A percentile compares a stretch with the other conserved stretches of the same genome.
Evolutionary conservation across 306 rosid genomes (phyloP).

Genomic region (Vigna angularis): DNA sequence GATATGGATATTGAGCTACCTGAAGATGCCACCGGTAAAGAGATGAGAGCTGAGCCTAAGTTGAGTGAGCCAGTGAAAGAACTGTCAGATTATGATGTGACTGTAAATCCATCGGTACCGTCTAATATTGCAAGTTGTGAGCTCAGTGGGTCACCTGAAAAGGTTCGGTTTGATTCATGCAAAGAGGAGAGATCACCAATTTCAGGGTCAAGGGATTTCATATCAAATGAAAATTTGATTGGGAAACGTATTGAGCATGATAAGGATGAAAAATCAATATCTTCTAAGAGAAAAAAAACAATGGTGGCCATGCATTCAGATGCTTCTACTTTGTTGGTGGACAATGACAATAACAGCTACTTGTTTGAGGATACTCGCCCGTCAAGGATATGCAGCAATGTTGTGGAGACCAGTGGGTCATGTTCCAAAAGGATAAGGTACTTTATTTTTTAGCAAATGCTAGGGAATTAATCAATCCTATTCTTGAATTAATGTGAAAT

Average conservation of each 20-base stretch:
- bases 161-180: constrained; percentile 31
- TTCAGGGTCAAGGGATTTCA: constrained; percentile 33
- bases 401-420: constrained; percentile 47
- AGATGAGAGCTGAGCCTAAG: constrained; percentile 36
- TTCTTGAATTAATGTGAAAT: constrained; percentile 10
- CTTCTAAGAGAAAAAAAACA: constrained; percentile 61
- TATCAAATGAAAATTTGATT: constrained; percentile 35
- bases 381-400: constrained; percentile 41
- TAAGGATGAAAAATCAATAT: constrained; percentile 41
- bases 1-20: constrained; percentile 27
- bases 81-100: neutral
- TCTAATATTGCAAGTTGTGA: constrained; percentile 36
- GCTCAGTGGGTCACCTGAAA: constrained; percentile 40
- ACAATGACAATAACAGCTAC: constrained; percentile 43
- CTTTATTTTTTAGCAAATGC: constrained; percentile 39
- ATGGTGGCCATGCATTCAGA: constrained; percentile 47
- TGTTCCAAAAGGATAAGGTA: constrained; percentile 72
- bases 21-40: constrained; percentile 30
- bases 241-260: constrained; percentile 36
- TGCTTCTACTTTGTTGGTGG: constrained; percentile 45
- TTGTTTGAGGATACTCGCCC: constrained; percentile 45
- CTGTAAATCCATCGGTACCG: neutral
- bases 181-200: constrained; percentile 41
- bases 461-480: constrained; percentile 7
- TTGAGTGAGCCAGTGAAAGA: constrained; percentile 36